Conservation (phyloP, 2,329 filamentous ascomycete genomes). For the Calonectria montana region DNA sequence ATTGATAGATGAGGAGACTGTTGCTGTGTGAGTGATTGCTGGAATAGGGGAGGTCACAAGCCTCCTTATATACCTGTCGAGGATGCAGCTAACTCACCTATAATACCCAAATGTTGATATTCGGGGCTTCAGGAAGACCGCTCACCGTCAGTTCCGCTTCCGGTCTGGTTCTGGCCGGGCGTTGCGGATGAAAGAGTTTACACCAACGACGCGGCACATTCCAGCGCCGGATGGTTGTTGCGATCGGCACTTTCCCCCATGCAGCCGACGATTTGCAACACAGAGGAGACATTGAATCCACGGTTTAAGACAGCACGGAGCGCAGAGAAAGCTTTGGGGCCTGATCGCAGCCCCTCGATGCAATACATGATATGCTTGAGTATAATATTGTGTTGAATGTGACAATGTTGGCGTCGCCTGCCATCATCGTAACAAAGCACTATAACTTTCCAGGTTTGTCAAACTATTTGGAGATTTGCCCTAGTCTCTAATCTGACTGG, state of each 20-base stretch:
- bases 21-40: not conserved
- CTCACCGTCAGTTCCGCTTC: not conserved
- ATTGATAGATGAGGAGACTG: not conserved
- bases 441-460: not conserved
- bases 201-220: conserved; percentile 11
- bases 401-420: not conserved
- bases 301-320: not conserved
- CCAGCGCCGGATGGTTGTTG: not conserved
- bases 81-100: not conserved
- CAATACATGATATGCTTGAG: too few relatives aligned
- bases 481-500: not conserved
- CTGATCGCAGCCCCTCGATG: not conserved
- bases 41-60: not conserved
- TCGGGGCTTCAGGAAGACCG: not conserved
- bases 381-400: not conserved
- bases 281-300: not conserved
- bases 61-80: not conserved
- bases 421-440: not conserved
- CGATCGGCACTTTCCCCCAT: not conserved
- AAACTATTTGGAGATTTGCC: not conserved
- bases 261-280: not conserved
- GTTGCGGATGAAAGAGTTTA: not conserved
- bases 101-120: not conserved
- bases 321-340: not conserved
- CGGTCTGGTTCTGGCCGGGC: not conserved